phyloP scores from a whole-genome alignment of 805 yeast genomes.

The Maudiozyma bulderi region DNA sequence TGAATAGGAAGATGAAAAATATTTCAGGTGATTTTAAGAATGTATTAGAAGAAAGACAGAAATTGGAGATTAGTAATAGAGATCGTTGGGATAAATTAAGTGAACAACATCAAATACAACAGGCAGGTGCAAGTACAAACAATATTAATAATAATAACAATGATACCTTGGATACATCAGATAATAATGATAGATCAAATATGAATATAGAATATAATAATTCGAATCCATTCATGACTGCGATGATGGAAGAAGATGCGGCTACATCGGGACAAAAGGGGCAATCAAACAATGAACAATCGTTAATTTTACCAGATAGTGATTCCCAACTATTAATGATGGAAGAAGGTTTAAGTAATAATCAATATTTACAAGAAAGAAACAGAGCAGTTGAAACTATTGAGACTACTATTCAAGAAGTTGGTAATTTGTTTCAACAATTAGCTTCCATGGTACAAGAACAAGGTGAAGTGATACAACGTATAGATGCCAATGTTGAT shows the following conservation, averaged over 20 bases:
- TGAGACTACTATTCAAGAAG: slow-evolving; percentile 94
- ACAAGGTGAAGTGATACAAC: slow-evolving; percentile 91
- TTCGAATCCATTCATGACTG: slow-evolving; percentile 33
- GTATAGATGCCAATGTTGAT: slow-evolving; percentile 91
- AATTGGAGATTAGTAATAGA: slow-evolving; percentile 69
- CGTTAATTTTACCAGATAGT: slow-evolving; percentile 52
- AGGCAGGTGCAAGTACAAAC: background rate
- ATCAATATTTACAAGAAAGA: slow-evolving; percentile 69
- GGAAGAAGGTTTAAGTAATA: slow-evolving; percentile 57
- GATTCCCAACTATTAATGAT: slow-evolving; percentile 72
- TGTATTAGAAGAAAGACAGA: slow-evolving; percentile 82
- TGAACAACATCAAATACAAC: slow-evolving; percentile 1
- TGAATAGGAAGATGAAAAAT: slow-evolving; percentile 84
- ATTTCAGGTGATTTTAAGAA: slow-evolving; percentile 84
- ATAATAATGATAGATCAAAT: slow-evolving; percentile 1
- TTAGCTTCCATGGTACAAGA: slow-evolving; percentile 96
- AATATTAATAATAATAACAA: background rate
- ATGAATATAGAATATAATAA: slow-evolving; percentile 21
- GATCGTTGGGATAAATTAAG: slow-evolving; percentile 79
- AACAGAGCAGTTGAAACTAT: slow-evolving; percentile 90
- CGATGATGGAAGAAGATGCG: slow-evolving; percentile 22
- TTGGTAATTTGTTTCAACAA: slow-evolving; percentile 89
- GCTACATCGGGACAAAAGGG: background rate
- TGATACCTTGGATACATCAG: background rate
- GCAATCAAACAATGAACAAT: slow-evolving; percentile 10